These are phyloP conservation scores for Vigna reflexopilosa DNA, from an alignment of 306 rosid species.

Conservation along the genomic window DNA sequence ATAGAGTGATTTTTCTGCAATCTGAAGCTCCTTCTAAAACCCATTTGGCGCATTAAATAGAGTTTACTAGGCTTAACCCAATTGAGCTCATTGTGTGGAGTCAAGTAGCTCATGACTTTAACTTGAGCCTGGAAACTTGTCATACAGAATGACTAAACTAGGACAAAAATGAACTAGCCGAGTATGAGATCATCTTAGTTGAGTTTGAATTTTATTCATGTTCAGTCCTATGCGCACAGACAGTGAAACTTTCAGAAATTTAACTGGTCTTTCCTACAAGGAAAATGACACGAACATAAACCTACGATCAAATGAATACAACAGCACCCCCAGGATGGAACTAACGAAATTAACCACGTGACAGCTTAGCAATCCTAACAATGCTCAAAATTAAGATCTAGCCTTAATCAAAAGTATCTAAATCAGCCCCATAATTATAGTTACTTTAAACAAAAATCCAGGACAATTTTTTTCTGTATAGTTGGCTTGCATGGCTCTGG, in stretches of 20 bases:
- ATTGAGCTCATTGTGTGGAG: slow-evolving; percentile 5
- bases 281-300: not conserved
- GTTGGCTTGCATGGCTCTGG: not conserved
- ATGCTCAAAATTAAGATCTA: not conserved
- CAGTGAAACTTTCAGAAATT: not conserved
- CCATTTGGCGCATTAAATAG: slow-evolving; percentile 4
- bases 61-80: not conserved
- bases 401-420: too few relatives aligned
- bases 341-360: not conserved
- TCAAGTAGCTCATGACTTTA: slow-evolving; percentile 4
- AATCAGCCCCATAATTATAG: not conserved
- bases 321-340: not conserved
- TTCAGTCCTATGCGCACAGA: not conserved
- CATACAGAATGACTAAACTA: not conserved
- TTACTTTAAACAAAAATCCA: not conserved
- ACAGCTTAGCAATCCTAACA: not conserved
- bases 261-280: not conserved
- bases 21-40: not conserved
- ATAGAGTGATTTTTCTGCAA: not conserved
- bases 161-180: not conserved
- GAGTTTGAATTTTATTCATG: too few relatives aligned
- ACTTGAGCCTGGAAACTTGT: slow-evolving; percentile 10
- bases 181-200: not conserved
- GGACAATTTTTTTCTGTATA: not conserved
- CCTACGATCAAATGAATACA: not conserved